phyloP scores from a whole-genome alignment of 352 stramenopile species.

The Phytophthora colocasiae region DNA sequence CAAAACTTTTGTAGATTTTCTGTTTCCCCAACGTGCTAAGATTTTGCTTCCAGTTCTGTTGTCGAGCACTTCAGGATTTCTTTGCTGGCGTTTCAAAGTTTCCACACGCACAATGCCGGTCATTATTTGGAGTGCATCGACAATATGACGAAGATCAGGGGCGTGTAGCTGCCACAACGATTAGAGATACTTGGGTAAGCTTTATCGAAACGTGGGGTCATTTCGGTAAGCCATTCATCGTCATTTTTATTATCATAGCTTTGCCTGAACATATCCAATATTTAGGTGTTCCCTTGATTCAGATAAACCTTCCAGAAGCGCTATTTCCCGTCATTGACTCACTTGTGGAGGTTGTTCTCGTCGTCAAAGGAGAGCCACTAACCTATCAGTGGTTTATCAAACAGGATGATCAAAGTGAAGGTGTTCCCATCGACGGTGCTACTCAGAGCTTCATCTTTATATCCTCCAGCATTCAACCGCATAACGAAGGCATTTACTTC shows the following conservation, averaged over 20 bases:
- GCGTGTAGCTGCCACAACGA: slow-evolving; percentile 12
- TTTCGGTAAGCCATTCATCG: slow-evolving; percentile 37
- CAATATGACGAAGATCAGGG: slow-evolving; percentile 17
- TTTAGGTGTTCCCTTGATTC: slow-evolving; percentile 49
- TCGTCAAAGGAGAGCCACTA: slow-evolving; percentile 72
- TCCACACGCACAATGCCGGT: slow-evolving; percentile 47
- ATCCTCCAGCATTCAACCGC: slow-evolving; percentile 54
- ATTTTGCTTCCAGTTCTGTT: slow-evolving; percentile 46
- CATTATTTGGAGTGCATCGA: slow-evolving; percentile 18
- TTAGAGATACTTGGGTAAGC: slow-evolving; percentile 49
- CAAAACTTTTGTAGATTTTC: not conserved
- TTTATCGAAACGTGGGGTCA: slow-evolving; percentile 77
- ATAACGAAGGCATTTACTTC: slow-evolving; percentile 67
- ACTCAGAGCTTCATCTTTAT: slow-evolving; percentile 60
- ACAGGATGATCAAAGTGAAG: slow-evolving; percentile 27
- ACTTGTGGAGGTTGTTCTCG: slow-evolving; percentile 52
- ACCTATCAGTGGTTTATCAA: slow-evolving; percentile 69
- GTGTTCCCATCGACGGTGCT: slow-evolving; percentile 38
- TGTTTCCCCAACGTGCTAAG: not conserved
- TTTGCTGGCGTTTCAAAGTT: slow-evolving; percentile 76
- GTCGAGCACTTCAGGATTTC: slow-evolving; percentile 50
- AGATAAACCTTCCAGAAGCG: slow-evolving; percentile 48
- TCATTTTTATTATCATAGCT: not conserved
- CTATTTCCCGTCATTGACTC: slow-evolving; percentile 55
- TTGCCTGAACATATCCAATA: not conserved